phyloP scores from a whole-genome alignment of 352 stramenopile genomes.

The Globisporangium rhizosaccharum region DNA sequence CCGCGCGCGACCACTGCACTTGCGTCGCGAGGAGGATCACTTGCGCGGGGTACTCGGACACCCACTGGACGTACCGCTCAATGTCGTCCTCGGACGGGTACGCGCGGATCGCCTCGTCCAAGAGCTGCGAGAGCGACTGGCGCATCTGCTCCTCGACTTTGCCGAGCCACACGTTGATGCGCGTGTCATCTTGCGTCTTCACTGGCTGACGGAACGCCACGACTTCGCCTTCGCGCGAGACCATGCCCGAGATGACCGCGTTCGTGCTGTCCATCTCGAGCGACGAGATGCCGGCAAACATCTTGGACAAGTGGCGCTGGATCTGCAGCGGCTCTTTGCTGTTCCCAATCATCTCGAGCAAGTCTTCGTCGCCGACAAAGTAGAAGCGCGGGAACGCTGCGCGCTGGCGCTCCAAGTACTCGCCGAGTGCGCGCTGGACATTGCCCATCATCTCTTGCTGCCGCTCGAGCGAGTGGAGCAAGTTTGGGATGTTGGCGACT shows the following conservation, averaged over 20 bases:
- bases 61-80: conserved; percentile 94
- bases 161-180: conserved; percentile 95
- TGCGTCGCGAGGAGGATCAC: conserved; percentile 98
- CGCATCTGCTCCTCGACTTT: conserved; percentile 98
- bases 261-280: conserved; percentile 78
- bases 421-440: conserved; percentile 99
- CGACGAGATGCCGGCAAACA: conserved; percentile 98
- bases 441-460: conserved; percentile 97
- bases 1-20: conserved; percentile 95
- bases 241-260: conserved; percentile 89
- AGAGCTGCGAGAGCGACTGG: conserved; percentile 92
- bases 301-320: conserved; percentile 96
- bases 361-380: conserved; percentile 99
- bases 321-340: conserved; percentile 98
- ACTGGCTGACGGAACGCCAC: conserved; percentile 93
- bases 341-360: conserved; percentile 99
- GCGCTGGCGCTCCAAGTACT: conserved; percentile 99
- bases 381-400: conserved; percentile 98
- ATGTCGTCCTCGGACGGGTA: conserved; percentile 71
- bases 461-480: conserved; percentile 90
- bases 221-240: conserved; percentile 98
- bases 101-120: conserved; percentile 90
- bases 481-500: conserved; percentile 83
- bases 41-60: conserved; percentile 97
- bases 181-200: conserved; percentile 84